Percentiles rank a stretch among this genome's conserved stretches.
These are phyloP conservation scores for Verticillium longisporum DNA, from an alignment of 2,329 filamentous ascomycete species.

Conservation along the genomic window DNA sequence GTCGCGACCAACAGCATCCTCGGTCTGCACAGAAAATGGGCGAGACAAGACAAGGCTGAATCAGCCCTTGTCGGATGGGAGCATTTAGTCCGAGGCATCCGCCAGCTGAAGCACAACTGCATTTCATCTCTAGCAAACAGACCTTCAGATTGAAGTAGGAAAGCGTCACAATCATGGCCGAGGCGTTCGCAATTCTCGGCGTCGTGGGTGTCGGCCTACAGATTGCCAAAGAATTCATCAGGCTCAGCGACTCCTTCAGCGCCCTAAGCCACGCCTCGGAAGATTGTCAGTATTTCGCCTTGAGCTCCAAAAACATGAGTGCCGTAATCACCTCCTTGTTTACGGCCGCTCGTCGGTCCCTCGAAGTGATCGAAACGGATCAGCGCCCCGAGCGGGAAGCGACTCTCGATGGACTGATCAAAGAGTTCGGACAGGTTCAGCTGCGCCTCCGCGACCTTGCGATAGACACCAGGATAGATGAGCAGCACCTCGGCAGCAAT, in stretches of 20 bases:
- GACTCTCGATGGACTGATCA: background rate
- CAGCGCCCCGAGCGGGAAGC: background rate
- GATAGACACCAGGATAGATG: background rate
- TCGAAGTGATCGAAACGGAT: background rate
- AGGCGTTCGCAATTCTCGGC: background rate
- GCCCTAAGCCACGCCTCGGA: background rate
- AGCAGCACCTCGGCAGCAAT: background rate
- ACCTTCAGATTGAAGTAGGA: too few species aligned
- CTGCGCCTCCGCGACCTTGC: background rate
- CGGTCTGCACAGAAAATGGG: background rate
- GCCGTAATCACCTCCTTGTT: background rate
- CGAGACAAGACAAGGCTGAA: background rate
- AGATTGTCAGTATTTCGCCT: background rate
- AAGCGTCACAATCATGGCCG: background rate
- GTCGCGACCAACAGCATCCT: background rate
- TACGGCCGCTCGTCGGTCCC: background rate
- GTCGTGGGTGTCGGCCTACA: background rate
- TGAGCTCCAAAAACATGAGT: background rate
- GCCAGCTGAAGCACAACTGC: background rate
- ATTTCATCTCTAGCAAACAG: too few species aligned
- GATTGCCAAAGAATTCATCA: background rate
- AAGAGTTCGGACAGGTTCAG: background rate
- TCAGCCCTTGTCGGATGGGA: background rate
- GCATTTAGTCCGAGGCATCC: background rate
- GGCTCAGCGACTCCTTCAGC: background rate